Conservation (phyloP, 164 flowering plant genomes). For the Vitis rupestris region DNA sequence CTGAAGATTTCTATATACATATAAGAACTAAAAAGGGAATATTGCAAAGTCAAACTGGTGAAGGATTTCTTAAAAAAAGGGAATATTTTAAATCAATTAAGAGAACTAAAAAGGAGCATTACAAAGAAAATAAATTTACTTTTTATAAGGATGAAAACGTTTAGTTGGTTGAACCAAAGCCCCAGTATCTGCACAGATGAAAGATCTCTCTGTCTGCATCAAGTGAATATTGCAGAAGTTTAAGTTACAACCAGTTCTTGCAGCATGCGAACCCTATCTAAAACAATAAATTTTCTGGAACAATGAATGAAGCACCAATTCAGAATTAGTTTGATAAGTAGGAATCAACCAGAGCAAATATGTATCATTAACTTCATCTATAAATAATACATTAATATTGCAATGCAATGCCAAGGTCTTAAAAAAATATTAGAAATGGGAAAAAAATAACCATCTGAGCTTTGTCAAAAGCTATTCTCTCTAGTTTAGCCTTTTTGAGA, state of each 20-base stretch:
- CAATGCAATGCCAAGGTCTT: too few relatives aligned
- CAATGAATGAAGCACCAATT: not conserved
- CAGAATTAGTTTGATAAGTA: not conserved
- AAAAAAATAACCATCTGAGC: too few relatives aligned
- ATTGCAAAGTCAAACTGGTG: not conserved
- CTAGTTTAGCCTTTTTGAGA: too few relatives aligned
- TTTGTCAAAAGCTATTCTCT: too few relatives aligned
- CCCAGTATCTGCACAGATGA: constrained; percentile 92
- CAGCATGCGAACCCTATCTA: not conserved
- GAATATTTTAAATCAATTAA: not conserved
- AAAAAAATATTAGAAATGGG: too few relatives aligned
- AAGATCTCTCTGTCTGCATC: constrained; percentile 79
- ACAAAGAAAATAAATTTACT: constrained; percentile 34
- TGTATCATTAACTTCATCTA: too few relatives aligned
- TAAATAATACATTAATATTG: too few relatives aligned
- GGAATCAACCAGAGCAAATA: too few relatives aligned
- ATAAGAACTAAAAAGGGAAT: not conserved
- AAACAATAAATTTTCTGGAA: not conserved
- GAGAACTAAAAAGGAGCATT: not conserved
- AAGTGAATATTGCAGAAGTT: not conserved
- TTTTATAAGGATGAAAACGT: constrained; percentile 65
- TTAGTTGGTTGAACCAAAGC: constrained; percentile 59
- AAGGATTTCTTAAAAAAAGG: not conserved
- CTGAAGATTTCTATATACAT: too few relatives aligned
- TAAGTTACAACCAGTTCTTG: not conserved